These are phyloP conservation scores for Myxozyma neotropica DNA, from an alignment of 805 yeast genomes.

Conservation along the genomic window DNA sequence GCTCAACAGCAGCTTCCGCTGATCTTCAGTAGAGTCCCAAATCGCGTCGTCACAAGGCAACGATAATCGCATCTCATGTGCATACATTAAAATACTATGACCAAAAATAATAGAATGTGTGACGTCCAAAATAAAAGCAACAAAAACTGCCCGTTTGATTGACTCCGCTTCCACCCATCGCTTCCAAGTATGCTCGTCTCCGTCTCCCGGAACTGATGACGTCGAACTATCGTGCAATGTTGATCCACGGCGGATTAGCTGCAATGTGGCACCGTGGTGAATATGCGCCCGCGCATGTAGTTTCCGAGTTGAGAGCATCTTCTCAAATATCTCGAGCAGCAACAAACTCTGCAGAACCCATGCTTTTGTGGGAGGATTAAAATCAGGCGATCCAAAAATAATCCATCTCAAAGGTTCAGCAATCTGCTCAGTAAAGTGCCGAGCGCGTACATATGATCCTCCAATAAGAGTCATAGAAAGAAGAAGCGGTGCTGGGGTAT, in stretches of 20 bases:
- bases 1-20: conserved; percentile 5
- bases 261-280: conserved; percentile 86
- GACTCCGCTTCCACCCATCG: conserved; percentile 82
- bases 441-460: conserved; percentile 45
- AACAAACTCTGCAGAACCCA: conserved; percentile 78
- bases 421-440: conserved; percentile 48
- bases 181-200: conserved; percentile 48
- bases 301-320: conserved; percentile 65
- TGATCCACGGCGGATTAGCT: conserved; percentile 73
- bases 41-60: conserved; percentile 65
- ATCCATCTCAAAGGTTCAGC: conserved; percentile 67
- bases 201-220: conserved; percentile 15
- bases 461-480: conserved; percentile 62
- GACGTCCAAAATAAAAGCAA: conserved; percentile 81
- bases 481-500: conserved; percentile 54
- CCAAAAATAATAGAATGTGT: conserved; percentile 78
- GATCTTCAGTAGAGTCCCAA: conserved; percentile 50
- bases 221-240: conserved; percentile 46
- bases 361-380: conserved; percentile 72
- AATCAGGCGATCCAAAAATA: conserved; percentile 69
- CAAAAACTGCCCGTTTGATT: conserved; percentile 72
- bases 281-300: conserved; percentile 82
- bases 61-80: conserved; percentile 62
- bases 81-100: conserved; percentile 60
- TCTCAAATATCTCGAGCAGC: conserved; percentile 77